Conservation (phyloP, 441 rosid genomes). For the Codiaeum variegatum region DNA sequence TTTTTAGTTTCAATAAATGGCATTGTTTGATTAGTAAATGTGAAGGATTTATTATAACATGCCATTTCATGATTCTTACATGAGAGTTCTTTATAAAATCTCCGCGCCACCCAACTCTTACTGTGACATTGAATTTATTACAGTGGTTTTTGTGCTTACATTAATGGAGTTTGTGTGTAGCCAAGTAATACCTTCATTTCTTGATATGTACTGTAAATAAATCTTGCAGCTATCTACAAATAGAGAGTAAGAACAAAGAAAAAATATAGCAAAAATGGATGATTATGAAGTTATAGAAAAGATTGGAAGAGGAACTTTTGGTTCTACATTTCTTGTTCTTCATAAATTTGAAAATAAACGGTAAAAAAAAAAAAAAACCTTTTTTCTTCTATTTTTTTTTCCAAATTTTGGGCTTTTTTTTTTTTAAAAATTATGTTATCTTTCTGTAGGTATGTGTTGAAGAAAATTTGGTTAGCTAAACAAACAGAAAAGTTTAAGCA, state of each 20-base stretch:
- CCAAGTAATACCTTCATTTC: conserved; percentile 14
- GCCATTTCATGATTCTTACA: conserved; percentile 28
- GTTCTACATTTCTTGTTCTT: conserved; percentile 56
- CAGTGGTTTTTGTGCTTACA: conserved; percentile 2
- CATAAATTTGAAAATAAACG: conserved; percentile 47
- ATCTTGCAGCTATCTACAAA: conserved; percentile 9
- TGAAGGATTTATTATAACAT: conserved; percentile 32
- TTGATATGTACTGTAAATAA: background rate
- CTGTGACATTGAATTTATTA: conserved; percentile 18
- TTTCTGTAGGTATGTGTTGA: conserved; percentile 49
- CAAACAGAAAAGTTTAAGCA: conserved; percentile 56
- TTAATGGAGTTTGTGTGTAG: conserved; percentile 16
- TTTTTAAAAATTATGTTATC: background rate
- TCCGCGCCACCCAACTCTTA: conserved; percentile 17
- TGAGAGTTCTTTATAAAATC: conserved; percentile 20
- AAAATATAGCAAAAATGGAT: conserved; percentile 39
- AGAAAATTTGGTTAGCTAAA: conserved; percentile 56
- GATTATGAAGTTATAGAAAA: conserved; percentile 58
- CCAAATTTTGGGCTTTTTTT: too few relatives aligned
- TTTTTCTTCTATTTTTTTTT: background rate
- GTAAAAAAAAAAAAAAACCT: conserved; percentile 34
- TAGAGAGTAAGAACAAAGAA: conserved; percentile 25
- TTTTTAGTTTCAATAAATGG: too few relatives aligned
- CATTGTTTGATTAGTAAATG: conserved; percentile 15
- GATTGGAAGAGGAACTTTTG: conserved; percentile 64